Percentiles rank a stretch among this genome's conserved stretches.
phyloP scores from a whole-genome alignment of 2,329 filamentous ascomycete species.

The Colletotrichum lindemuthianum region DNA sequence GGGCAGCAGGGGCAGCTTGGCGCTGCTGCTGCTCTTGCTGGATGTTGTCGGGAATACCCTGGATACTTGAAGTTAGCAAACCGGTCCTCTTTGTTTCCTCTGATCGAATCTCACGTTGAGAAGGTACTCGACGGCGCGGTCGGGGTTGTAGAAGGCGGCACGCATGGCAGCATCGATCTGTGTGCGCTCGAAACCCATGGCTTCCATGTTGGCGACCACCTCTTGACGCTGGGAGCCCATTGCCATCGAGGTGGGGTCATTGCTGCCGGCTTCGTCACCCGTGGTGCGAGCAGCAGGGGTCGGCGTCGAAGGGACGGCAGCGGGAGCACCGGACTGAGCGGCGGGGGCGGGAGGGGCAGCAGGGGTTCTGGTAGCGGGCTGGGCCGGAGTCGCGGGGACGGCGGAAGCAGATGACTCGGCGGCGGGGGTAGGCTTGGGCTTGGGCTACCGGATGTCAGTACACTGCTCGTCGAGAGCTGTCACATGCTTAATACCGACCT shows the following conservation, averaged over 20 bases:
- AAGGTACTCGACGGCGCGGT: slow-evolving; percentile 96
- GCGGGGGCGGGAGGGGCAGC: slow-evolving; percentile 62
- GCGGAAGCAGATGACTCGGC: slow-evolving; percentile 66
- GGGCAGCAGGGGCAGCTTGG: slow-evolving; percentile 54
- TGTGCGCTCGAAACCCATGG: slow-evolving; percentile 91
- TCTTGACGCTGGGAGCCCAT: slow-evolving; percentile 85
- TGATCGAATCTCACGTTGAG: slow-evolving; percentile 71
- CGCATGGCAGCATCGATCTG: slow-evolving; percentile 96
- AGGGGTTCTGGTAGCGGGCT: slow-evolving; percentile 60
- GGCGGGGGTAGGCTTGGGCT: slow-evolving; percentile 73
- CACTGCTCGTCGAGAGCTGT: not conserved
- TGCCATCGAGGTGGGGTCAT: slow-evolving; percentile 78
- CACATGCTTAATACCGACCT: slow-evolving; percentile 66
- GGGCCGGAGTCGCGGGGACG: slow-evolving; percentile 71
- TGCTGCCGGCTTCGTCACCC: slow-evolving; percentile 59
- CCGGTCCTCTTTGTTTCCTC: not conserved
- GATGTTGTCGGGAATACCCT: slow-evolving; percentile 92
- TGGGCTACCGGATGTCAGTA: slow-evolving; percentile 47
- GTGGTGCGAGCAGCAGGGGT: slow-evolving; percentile 62
- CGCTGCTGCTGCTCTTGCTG: slow-evolving; percentile 73
- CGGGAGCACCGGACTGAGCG: slow-evolving; percentile 54
- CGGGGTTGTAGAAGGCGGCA: slow-evolving; percentile 95
- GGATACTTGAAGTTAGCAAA: slow-evolving; percentile 12
- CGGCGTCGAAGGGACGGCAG: slow-evolving; percentile 63
- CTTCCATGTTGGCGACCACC: slow-evolving; percentile 92